phyloP scores from a whole-genome alignment of 1,284 basidiomycete species.

The Cryptococcus sp. region DNA sequence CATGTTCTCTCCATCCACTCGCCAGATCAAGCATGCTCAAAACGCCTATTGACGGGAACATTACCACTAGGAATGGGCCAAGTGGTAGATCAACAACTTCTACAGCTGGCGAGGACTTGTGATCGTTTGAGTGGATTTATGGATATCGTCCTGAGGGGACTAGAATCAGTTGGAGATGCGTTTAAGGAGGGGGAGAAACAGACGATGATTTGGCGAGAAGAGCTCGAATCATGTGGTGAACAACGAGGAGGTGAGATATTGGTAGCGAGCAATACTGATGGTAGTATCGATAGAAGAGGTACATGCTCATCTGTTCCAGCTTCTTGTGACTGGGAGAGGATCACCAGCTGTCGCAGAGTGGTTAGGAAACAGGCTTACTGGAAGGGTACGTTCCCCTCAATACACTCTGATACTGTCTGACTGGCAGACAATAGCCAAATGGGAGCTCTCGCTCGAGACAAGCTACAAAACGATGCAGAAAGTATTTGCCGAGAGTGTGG shows the following conservation, averaged over 20 bases:
- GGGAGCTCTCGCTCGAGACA: slow-evolving; percentile 32
- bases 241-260: slow-evolving; percentile 39
- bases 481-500: slow-evolving; percentile 32
- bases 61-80: slow-evolving; percentile 7
- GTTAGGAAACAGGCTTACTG: slow-evolving; percentile 41
- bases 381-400: slow-evolving; percentile 22
- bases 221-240: slow-evolving; percentile 38
- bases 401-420: neutral
- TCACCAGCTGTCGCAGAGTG: slow-evolving; percentile 38
- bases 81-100: neutral
- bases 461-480: slow-evolving; percentile 30
- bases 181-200: slow-evolving; percentile 39
- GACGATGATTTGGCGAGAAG: slow-evolving; percentile 42
- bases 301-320: slow-evolving; percentile 40
- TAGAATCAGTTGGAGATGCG: slow-evolving; percentile 27
- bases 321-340: slow-evolving; percentile 37
- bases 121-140: slow-evolving; percentile 23
- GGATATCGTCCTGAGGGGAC: slow-evolving; percentile 29
- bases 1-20: slow-evolving; percentile 21
- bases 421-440: slow-evolving; percentile 37
- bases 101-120: slow-evolving; percentile 24
- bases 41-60: slow-evolving; percentile 29
- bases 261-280: neutral
- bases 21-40: neutral
- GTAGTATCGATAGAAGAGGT: slow-evolving; percentile 19